These are phyloP conservation scores for Auriscalpium orientale DNA, from an alignment of 768 basidiomycete genomes.

Conservation along the genomic window DNA sequence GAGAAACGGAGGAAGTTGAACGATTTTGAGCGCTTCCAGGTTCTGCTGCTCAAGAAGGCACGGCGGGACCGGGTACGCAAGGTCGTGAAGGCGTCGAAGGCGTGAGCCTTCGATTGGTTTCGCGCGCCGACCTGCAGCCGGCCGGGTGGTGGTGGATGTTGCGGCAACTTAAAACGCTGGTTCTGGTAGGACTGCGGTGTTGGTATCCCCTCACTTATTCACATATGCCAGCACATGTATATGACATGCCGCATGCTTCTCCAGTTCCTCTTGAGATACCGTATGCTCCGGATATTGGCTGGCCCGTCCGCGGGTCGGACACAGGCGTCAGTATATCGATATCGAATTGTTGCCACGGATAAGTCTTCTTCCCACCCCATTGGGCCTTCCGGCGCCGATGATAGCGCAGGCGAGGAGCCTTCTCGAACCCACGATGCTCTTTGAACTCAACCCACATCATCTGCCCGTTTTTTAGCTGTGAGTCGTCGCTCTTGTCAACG, in stretches of 20 bases:
- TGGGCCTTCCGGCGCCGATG: too few relatives aligned
- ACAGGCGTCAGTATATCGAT: too few relatives aligned
- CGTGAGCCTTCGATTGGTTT: conserved; percentile 20
- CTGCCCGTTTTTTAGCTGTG: too few relatives aligned
- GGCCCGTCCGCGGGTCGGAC: too few relatives aligned
- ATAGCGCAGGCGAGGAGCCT: too few relatives aligned
- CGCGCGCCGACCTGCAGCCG: neutral
- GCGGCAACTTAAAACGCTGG: neutral
- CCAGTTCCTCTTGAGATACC: too few relatives aligned
- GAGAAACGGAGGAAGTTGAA: conserved; percentile 68
- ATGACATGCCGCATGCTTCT: neutral
- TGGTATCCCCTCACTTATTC: conserved; percentile 6
- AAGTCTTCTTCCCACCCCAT: too few relatives aligned
- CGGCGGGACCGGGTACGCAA: conserved; percentile 76
- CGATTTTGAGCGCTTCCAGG: conserved; percentile 89
- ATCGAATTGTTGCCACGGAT: too few relatives aligned
- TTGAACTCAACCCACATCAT: too few relatives aligned
- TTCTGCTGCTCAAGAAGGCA: conserved; percentile 85
- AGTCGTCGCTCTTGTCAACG: too few relatives aligned
- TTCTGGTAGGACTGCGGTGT: conserved; percentile 2
- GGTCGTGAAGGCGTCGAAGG: conserved; percentile 51
- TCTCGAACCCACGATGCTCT: too few relatives aligned
- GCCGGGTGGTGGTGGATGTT: neutral
- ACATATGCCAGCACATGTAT: neutral
- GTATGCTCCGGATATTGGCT: too few relatives aligned